phyloP scores from a whole-genome alignment of 176 grass and related monocot genomes.

The Raddia guianensis region DNA sequence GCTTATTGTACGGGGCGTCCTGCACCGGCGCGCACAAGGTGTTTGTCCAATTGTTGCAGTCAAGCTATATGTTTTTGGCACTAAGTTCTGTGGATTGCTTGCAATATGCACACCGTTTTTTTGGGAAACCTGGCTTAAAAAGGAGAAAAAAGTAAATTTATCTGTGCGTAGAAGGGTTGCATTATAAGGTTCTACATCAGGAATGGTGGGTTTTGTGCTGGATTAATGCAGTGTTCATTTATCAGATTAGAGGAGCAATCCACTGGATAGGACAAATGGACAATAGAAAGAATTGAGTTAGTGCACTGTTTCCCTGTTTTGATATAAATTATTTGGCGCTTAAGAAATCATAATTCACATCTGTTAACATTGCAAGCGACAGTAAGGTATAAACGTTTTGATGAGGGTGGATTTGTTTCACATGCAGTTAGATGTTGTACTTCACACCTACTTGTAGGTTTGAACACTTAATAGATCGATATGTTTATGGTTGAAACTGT shows the following conservation, averaged over 20 bases:
- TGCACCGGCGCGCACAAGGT: constrained; percentile 1
- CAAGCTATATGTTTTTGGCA: neutral
- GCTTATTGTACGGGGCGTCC: neutral
- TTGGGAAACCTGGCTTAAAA: neutral
- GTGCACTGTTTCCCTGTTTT: neutral
- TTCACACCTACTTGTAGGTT: neutral
- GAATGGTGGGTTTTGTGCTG: neutral
- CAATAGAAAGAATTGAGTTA: neutral
- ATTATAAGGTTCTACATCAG: neutral
- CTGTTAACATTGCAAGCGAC: neutral
- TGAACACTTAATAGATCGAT: neutral
- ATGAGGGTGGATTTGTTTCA: neutral
- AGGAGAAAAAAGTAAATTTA: neutral
- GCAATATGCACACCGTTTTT: neutral
- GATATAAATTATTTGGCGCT: neutral
- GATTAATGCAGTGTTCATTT: neutral
- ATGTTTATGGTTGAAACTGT: neutral
- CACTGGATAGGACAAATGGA: neutral
- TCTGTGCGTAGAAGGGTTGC: neutral
- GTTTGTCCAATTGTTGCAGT: constrained; percentile 34
- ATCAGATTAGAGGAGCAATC: neutral
- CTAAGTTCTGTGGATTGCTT: neutral
- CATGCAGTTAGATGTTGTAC: neutral
- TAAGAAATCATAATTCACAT: neutral
- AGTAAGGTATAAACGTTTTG: neutral